phyloP scores from a whole-genome alignment of 805 yeast genomes.

The Starmera dryadoides region DNA sequence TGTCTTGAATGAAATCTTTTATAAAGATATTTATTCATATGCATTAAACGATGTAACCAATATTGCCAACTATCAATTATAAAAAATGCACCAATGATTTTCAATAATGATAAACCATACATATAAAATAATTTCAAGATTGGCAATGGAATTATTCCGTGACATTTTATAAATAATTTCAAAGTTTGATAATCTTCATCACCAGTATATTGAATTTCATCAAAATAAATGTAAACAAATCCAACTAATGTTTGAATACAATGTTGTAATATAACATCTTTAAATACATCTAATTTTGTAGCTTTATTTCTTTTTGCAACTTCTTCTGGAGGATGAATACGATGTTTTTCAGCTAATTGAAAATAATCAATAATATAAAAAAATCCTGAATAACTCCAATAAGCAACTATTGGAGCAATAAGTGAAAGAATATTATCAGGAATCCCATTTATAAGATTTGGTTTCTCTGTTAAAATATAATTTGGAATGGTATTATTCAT shows the following conservation, averaged over 20 bases:
- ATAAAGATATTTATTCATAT: conserved; percentile 68
- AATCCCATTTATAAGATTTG: conserved; percentile 46
- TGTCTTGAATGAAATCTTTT: conserved; percentile 87
- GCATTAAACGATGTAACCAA: conserved; percentile 85
- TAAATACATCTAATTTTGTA: conserved; percentile 55
- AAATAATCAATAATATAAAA: conserved; percentile 72
- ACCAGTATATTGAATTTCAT: conserved; percentile 46
- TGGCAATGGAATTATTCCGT: conserved; percentile 34
- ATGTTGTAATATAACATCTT: conserved; percentile 84
- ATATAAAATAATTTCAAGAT: conserved; percentile 47
- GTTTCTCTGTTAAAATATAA: conserved; percentile 16
- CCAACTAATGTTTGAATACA: conserved; percentile 76
- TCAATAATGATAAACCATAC: conserved; percentile 55
- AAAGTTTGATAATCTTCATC: conserved; percentile 41
- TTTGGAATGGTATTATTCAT: neutral
- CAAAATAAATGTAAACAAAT: conserved; percentile 42
- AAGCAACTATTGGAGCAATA: conserved; percentile 68
- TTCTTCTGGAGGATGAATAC: conserved; percentile 92
- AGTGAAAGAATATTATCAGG: conserved; percentile 72
- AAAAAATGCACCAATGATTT: conserved; percentile 54
- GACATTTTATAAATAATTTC: conserved; percentile 25
- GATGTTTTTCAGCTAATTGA: conserved; percentile 70
- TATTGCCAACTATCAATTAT: conserved; percentile 95
- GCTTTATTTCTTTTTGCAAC: conserved; percentile 72
- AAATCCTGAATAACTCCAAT: conserved; percentile 71